Percentiles rank a stretch among this genome's conserved stretches.
Conservation (phyloP, 129 eudicot species). For the Arctium lappa region DNA sequence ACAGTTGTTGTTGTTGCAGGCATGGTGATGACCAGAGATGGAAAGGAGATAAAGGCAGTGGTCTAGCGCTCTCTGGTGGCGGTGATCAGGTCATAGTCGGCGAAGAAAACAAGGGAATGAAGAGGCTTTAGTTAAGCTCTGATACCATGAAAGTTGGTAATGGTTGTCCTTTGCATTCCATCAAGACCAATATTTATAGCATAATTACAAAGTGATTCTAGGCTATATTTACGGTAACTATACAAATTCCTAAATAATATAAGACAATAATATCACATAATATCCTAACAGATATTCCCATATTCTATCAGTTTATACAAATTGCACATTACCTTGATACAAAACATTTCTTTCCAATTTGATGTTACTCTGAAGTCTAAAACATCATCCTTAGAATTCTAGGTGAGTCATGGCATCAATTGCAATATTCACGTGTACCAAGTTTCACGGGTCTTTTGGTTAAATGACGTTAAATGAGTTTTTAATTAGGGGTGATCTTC, state of each 20-base stretch:
- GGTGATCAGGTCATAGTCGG: too few relatives aligned
- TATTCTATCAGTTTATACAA: not conserved
- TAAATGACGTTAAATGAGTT: too few relatives aligned
- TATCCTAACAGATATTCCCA: not conserved
- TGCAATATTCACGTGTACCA: not conserved
- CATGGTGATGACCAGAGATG: too few relatives aligned
- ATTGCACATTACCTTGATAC: too few relatives aligned
- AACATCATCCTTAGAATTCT: not conserved
- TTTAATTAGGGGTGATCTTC: too few relatives aligned
- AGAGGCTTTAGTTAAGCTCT: too few relatives aligned
- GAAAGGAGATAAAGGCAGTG: too few relatives aligned
- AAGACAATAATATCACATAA: not conserved
- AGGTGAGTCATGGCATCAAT: not conserved
- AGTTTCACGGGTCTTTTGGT: not conserved
- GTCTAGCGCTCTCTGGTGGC: too few relatives aligned
- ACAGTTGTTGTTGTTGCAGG: too few relatives aligned
- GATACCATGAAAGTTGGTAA: too few relatives aligned
- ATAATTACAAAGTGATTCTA: not conserved
- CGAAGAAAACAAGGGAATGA: too few relatives aligned
- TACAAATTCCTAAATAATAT: not conserved
- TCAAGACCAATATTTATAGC: not conserved
- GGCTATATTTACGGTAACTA: not conserved
- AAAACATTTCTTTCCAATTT: not conserved
- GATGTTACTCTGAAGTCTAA: not conserved
- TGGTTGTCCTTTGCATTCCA: too few relatives aligned